phyloP scores from a whole-genome alignment of 1,284 basidiomycete species.

The Retiboletus flavoniger region DNA sequence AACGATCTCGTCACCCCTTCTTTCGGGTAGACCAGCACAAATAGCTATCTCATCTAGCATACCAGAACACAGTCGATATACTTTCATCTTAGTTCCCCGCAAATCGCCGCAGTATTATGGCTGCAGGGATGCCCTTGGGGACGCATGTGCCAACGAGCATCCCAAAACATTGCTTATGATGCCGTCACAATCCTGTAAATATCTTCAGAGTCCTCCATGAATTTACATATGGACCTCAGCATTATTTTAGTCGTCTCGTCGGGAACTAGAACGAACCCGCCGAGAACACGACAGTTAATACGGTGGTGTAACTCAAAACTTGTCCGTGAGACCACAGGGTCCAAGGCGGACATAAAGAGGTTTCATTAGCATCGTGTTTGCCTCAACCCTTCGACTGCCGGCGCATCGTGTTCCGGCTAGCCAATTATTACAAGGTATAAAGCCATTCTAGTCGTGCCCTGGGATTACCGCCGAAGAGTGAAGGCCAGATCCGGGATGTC shows the following conservation, averaged over 20 bases:
- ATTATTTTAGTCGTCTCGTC: constrained; percentile 3
- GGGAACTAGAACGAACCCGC: constrained; percentile 9
- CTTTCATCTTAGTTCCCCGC: neutral
- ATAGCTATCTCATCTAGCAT: neutral
- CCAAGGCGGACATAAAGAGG: constrained; percentile 11
- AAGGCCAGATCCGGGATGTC: neutral
- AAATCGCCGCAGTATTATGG: constrained; percentile 6
- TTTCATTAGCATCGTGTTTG: constrained; percentile 2
- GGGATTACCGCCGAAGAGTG: neutral
- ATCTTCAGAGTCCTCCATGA: neutral
- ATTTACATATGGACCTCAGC: neutral
- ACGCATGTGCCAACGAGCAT: neutral
- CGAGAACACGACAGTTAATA: constrained; percentile 1
- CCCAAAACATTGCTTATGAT: neutral
- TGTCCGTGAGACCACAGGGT: constrained; percentile 12
- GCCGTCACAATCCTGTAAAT: constrained; percentile 8
- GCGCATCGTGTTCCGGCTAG: neutral
- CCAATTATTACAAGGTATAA: constrained; percentile 3
- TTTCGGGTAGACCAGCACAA: neutral
- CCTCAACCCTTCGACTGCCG: constrained; percentile 2
- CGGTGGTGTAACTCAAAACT: neutral
- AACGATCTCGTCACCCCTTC: neutral
- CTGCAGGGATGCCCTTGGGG: neutral
- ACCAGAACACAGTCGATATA: neutral
- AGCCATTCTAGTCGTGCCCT: neutral